Evolutionary conservation across 129 eudicot genomes (phyloP).

Genomic region (Arctium minus): DNA sequence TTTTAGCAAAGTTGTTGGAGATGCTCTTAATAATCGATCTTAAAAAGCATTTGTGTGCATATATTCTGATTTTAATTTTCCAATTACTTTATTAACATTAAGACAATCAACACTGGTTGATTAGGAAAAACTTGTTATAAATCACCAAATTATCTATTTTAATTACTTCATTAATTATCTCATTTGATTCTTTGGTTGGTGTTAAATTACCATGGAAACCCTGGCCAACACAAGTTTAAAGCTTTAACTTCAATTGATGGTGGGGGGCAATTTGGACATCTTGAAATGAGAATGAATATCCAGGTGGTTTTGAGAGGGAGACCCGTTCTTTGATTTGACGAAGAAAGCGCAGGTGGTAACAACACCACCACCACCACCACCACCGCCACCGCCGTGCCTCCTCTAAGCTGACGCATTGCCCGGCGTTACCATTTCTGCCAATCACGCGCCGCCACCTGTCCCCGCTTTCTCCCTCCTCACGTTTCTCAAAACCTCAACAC

Average conservation of each 20-base stretch:
- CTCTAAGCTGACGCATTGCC: slow-evolving; percentile 16
- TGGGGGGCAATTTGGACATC: slow-evolving; percentile 4
- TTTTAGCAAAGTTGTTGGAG: no score
- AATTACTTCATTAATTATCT: background rate
- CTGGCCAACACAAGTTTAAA: background rate
- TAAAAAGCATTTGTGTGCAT: no score
- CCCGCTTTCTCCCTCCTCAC: slow-evolving; percentile 1
- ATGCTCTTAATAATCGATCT: no score
- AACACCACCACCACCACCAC: slow-evolving; percentile 5
- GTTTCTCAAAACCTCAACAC: slow-evolving; percentile 10
- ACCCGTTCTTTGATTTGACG: slow-evolving; percentile 13
- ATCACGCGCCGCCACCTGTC: background rate
- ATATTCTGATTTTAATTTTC: background rate
- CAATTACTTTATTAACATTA: no score
- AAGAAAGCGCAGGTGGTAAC: slow-evolving; percentile 18
- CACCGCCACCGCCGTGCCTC: slow-evolving; percentile 15
- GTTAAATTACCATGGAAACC: background rate
- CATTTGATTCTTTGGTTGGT: background rate
- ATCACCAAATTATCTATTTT: background rate
- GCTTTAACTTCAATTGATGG: background rate
- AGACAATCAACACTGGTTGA: background rate
- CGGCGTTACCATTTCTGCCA: slow-evolving; percentile 29
- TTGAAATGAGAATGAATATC: slow-evolving; percentile 6
- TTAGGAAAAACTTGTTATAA: background rate
- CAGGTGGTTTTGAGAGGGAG: slow-evolving; percentile 16